phyloP scores from a whole-genome alignment of 2,329 filamentous ascomycete species.

The Aspergillus neoniger region DNA sequence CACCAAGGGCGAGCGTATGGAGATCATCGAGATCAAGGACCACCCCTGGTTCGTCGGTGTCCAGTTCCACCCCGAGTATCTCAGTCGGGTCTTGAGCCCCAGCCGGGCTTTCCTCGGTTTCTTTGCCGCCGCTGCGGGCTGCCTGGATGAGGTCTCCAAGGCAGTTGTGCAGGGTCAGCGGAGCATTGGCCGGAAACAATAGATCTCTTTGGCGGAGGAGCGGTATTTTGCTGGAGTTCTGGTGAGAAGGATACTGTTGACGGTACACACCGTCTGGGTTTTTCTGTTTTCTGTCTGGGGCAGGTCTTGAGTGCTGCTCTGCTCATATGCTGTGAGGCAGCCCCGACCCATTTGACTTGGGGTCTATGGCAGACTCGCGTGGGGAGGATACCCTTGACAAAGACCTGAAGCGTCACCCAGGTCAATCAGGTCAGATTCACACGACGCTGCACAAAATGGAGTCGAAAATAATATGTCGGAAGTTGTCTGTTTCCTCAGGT shows the following conservation, averaged over 20 bases:
- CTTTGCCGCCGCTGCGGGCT: slow-evolving; percentile 73
- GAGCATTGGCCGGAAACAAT: slow-evolving; percentile 18
- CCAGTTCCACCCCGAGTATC: slow-evolving; percentile 88
- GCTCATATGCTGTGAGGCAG: too few species aligned
- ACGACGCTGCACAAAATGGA: too few species aligned
- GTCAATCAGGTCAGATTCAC: too few species aligned
- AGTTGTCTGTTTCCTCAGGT: too few species aligned
- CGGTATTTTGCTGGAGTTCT: background rate
- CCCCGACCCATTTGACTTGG: too few species aligned
- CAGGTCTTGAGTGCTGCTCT: too few species aligned
- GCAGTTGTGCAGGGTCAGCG: slow-evolving; percentile 25
- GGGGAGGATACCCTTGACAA: too few species aligned
- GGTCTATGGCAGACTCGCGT: too few species aligned
- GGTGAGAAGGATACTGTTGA: background rate
- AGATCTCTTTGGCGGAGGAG: background rate
- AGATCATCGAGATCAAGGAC: slow-evolving; percentile 77
- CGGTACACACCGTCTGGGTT: background rate
- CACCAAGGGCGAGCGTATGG: slow-evolving; percentile 75
- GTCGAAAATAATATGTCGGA: too few species aligned
- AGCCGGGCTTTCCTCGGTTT: slow-evolving; percentile 80
- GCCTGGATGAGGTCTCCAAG: slow-evolving; percentile 52
- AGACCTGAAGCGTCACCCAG: too few species aligned
- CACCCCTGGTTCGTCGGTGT: slow-evolving; percentile 85
- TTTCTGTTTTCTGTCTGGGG: background rate
- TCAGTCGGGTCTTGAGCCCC: slow-evolving; percentile 72